Evolutionary conservation across 768 basidiomycete species (phyloP), one percentile per base, ranked within the genome.

Genomic region (Hortiboletus campestris): DNA sequence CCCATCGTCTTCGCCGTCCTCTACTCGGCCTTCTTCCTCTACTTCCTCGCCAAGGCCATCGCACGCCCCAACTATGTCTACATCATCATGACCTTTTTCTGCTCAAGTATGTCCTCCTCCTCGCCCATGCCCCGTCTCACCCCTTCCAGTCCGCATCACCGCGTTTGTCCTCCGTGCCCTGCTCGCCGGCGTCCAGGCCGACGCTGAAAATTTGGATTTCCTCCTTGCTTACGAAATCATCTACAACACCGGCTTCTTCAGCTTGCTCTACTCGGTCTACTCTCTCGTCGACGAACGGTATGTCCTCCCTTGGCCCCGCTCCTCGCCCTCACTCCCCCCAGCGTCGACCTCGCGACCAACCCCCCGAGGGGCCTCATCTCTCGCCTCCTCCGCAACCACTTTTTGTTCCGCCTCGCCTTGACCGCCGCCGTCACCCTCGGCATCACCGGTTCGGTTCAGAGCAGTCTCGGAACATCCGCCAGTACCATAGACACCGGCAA

Each of bases 231-330:
- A 68, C 19, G 53, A 63, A 51, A 63, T 74, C 52, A 39, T 75
- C 17, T 74, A 74, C 61, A 72, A 68, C 57, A 63, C 60, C 1
- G 72, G 72, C 29, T 73, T 75, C 67, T 75, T 72, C 32, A 59
- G 66, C 45, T 12, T 67, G 1, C 50, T 67, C 43, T 67, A 65
- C 59, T 74, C 69, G 0, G 64, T 66, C 3, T 72, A 70, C 25
- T 61, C 57, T 43, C 68, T 75, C 35, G 60, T 67, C 51, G 47
- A 60, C 2, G 65, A 66, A 19, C 65, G 70, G 72, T 75, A 43
- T n/a, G 72, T 59, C 14, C 31, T 13, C 28, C 3, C 1, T 9
- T 0, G 1, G 13, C 17, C 13, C 12, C 9, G 2, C 9, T 17
- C 4, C 6, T 17, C 29, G 25, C 1, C 12, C 60, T 50, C 46